Base-by-base conservation (phyloP, 2,329 filamentous ascomycete genomes). In the Talaromyces sp. region DNA sequence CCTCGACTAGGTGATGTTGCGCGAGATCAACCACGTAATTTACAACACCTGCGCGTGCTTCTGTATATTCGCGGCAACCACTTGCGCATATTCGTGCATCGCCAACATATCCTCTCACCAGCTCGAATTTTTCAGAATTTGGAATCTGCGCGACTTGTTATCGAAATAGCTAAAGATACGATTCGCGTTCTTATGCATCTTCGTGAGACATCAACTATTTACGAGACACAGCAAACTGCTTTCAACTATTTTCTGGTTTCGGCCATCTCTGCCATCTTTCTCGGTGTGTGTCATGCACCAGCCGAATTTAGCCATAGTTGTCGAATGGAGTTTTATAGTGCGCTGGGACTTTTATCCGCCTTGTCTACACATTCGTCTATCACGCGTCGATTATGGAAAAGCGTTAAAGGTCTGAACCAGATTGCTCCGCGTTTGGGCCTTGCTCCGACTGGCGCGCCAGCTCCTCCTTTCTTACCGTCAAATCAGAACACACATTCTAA, bases 11-110 rank as follows among this genome's bases (percentile, higher is more conserved):
- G 31, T 7, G 18, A 34, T 28, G 44, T 9, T 23, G 33, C 44
- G 27, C 30, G 6, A 12, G 34, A 52, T 34, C 42, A 59, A n/a
- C 33, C 57, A 27, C 33, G 31, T 8, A 42, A 14, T 14, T 28
- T 30, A 27, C 42, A 59, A 16, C 31, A 36, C n/a, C 33, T 57
- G 16, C 36, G 42, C 36, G 40, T 31, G 10, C 51, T 61, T 7
- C 40, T 61, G 18, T 58, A 58, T 31, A 40, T 58, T 28, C 59
- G 59, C 28, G 50, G 36, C 28, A 63, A 60, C 31, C 61, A 57
- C 18, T 47, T 60, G 57, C 50, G 57, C 18, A 57, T 31, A 27
- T 57, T 56, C 42, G 47, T 61, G 8, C 56, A 51, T 58, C 56
- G 56, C 27, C 56, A 58, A n/a, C 27, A 34, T 58, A 54, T 60